These are phyloP conservation scores for Mycosphaerella sp. DNA, from an alignment of 2,329 filamentous ascomycete genomes.

Conservation along the genomic window DNA sequence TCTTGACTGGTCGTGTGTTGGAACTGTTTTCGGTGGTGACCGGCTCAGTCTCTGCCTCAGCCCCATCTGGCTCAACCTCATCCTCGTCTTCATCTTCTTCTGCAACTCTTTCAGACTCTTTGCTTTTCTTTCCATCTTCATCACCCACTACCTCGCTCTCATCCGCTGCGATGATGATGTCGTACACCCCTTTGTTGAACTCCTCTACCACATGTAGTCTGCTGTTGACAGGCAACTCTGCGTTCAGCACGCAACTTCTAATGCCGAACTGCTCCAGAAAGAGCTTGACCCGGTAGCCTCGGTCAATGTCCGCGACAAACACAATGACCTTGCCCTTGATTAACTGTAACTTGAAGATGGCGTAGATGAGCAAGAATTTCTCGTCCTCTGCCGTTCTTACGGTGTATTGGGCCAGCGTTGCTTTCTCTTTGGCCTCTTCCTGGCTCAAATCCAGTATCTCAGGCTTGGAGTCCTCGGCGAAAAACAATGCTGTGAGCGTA, in stretches of 20 bases:
- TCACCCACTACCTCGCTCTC: conserved; percentile 77
- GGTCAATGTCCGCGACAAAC: conserved; percentile 79
- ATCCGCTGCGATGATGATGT: conserved; percentile 95
- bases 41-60: conserved; percentile 17
- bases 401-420: conserved; percentile 77
- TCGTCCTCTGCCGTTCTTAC: conserved; percentile 95
- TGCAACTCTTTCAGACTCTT: conserved; percentile 25
- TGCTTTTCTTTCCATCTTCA: conserved; percentile 41
- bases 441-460: conserved; percentile 76
- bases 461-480: conserved; percentile 52
- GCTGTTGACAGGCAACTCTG: conserved; percentile 87
- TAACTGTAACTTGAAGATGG: conserved; percentile 90
- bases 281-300: conserved; percentile 85
- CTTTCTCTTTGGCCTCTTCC: conserved; percentile 50
- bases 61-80: conserved; percentile 26
- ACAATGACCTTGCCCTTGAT: conserved; percentile 88
- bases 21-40: conserved; percentile 25
- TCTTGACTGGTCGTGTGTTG: conserved; percentile 37
- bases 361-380: conserved; percentile 87
- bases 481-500: conserved; percentile 76
- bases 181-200: conserved; percentile 94
- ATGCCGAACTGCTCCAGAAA: conserved; percentile 97
- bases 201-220: conserved; percentile 92
- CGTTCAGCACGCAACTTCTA: conserved; percentile 87
- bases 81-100: conserved; percentile 28